A percentile compares a stretch with the other conserved stretches of the same genome.
Evolutionary conservation across 2,329 filamentous ascomycete species (phyloP).

Genomic region (Aaosphaeria pasadenensis): DNA sequence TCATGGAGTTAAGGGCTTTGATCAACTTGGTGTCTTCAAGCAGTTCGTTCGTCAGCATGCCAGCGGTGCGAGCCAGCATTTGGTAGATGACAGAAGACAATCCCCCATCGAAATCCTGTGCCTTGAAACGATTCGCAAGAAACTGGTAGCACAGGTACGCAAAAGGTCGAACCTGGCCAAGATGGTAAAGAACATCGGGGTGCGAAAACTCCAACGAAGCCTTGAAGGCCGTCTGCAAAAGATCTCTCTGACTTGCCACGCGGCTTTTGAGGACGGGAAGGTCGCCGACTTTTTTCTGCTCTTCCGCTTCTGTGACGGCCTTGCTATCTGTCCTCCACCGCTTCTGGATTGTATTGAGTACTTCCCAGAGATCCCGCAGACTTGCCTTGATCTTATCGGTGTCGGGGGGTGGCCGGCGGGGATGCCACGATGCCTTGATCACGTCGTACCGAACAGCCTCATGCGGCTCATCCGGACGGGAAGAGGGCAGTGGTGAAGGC

Average conservation of each 20-base stretch:
- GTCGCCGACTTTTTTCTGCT: slow-evolving; percentile 54
- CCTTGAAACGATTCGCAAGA: slow-evolving; percentile 46
- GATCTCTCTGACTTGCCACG: slow-evolving; percentile 56
- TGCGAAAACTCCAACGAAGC: slow-evolving; percentile 47
- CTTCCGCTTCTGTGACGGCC: slow-evolving; percentile 56
- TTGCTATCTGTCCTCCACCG: slow-evolving; percentile 59
- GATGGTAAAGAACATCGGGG: slow-evolving; percentile 42
- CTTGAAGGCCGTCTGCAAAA: slow-evolving; percentile 52
- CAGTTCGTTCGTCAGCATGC: slow-evolving; percentile 58
- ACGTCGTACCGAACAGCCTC: slow-evolving; percentile 57
- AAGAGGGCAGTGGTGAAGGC: slow-evolving; percentile 52
- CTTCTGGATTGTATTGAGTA: slow-evolving; percentile 59
- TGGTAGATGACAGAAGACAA: slow-evolving; percentile 44
- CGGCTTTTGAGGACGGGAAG: slow-evolving; percentile 54
- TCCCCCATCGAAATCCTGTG: slow-evolving; percentile 43
- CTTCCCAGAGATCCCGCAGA: slow-evolving; percentile 57
- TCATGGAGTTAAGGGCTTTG: slow-evolving; percentile 61
- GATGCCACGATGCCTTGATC: slow-evolving; percentile 60
- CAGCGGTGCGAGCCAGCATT: slow-evolving; percentile 57
- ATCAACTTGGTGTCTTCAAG: slow-evolving; percentile 65
- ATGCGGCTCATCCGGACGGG: slow-evolving; percentile 51
- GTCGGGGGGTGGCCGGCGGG: slow-evolving; percentile 49
- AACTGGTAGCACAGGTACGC: slow-evolving; percentile 49
- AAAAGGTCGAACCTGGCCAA: slow-evolving; percentile 39
- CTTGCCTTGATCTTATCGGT: slow-evolving; percentile 54